Evolutionary conservation across 805 yeast species (phyloP).

Genomic region (Trichomonascus vanleenenianus): DNA sequence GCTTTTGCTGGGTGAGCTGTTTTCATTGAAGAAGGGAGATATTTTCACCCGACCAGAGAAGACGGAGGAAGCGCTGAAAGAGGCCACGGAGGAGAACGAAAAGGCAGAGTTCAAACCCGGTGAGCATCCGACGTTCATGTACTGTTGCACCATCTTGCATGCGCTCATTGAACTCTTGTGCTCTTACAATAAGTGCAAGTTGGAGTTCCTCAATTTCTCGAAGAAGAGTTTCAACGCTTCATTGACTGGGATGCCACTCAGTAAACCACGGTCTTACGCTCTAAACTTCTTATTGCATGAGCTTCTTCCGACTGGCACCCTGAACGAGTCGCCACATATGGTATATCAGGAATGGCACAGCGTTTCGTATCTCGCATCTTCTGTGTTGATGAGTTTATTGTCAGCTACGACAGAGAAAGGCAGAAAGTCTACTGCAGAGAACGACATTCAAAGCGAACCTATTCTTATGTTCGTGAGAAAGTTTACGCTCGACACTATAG

Average conservation of each 20-base stretch:
- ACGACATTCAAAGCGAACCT: constrained; percentile 36
- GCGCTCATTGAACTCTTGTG: constrained; percentile 61
- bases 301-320: constrained; percentile 47
- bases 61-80: constrained; percentile 15
- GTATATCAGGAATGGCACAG: constrained; percentile 35
- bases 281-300: constrained; percentile 72
- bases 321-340: constrained; percentile 26
- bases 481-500: constrained; percentile 60
- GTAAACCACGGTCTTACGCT: constrained; percentile 68
- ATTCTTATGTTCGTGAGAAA: constrained; percentile 68
- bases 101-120: constrained; percentile 17
- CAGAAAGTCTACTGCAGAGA: constrained; percentile 26
- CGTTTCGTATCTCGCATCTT: constrained; percentile 54
- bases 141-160: constrained; percentile 62
- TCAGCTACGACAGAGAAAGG: constrained; percentile 48
- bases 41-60: constrained; percentile 25
- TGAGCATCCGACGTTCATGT: constrained; percentile 49
- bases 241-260: constrained; percentile 18
- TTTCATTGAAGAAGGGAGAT: constrained; percentile 38
- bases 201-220: constrained; percentile 73
- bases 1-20: constrained; percentile 54
- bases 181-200: constrained; percentile 73
- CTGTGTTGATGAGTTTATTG: constrained; percentile 54
- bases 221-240: constrained; percentile 27
- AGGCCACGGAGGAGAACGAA: constrained; percentile 9